phyloP scores from a whole-genome alignment of 2,329 filamentous ascomycete species.

The Aureobasidium musti region DNA sequence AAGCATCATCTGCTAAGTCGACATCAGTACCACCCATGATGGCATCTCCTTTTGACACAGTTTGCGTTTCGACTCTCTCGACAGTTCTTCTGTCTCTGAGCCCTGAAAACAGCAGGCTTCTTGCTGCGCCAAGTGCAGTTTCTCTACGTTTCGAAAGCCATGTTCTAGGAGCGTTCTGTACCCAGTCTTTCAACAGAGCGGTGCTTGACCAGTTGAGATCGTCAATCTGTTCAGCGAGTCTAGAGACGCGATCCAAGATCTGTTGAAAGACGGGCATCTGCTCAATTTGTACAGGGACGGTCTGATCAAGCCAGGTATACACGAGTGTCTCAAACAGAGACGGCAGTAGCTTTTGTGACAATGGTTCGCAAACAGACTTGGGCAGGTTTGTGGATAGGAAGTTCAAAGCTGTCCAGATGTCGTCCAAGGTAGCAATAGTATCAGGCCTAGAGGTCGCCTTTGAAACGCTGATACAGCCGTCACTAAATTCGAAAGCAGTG shows the following conservation, averaged over 20 bases:
- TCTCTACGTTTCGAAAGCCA: slow-evolving; percentile 88
- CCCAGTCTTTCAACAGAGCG: slow-evolving; percentile 71
- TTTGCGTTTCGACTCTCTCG: slow-evolving; percentile 81
- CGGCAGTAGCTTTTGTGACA: slow-evolving; percentile 71
- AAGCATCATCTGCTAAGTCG: slow-evolving; percentile 58
- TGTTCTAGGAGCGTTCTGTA: slow-evolving; percentile 72
- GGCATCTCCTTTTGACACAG: slow-evolving; percentile 69
- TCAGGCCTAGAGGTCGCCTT: slow-evolving; percentile 14
- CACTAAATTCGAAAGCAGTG: slow-evolving; percentile 32
- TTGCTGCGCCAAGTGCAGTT: slow-evolving; percentile 71
- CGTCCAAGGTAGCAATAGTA: slow-evolving; percentile 44
- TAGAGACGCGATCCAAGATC: slow-evolving; percentile 63
- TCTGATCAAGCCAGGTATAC: slow-evolving; percentile 70
- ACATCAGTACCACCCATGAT: slow-evolving; percentile 57
- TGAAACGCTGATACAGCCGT: slow-evolving; percentile 36
- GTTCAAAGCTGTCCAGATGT: slow-evolving; percentile 49
- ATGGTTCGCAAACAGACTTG: slow-evolving; percentile 49
- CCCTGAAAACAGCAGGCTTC: slow-evolving; percentile 66
- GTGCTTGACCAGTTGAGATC: slow-evolving; percentile 62
- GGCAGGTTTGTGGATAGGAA: slow-evolving; percentile 58
- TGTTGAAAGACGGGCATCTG: slow-evolving; percentile 72
- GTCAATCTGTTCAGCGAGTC: slow-evolving; percentile 66
- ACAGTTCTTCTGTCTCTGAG: slow-evolving; percentile 69
- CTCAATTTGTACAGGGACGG: slow-evolving; percentile 72
- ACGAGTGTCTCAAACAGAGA: slow-evolving; percentile 68